Evolutionary conservation across 148 eudicot genomes (phyloP), one percentile per base, ranked within the genome.

Genomic region (Cornus controversa): DNA sequence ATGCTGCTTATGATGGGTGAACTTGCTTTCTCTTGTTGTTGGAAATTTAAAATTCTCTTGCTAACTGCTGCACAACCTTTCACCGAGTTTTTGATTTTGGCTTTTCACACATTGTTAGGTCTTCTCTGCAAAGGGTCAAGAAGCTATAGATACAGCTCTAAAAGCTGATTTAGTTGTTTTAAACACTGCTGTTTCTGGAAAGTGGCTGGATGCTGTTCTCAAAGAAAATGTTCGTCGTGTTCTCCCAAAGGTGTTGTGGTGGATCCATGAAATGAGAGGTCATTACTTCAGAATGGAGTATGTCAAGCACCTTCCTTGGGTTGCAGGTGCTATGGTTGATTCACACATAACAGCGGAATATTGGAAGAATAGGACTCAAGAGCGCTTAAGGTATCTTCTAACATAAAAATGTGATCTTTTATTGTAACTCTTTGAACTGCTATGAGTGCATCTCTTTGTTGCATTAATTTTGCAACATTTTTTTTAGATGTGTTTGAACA

Each of bases 251-350:
- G 86, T 96, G 66, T 88, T 96, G 81, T 96, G 99, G 99, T 96
- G 99, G 99, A 96, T 96, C 79, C 99, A 96, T 88, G 99, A 96
- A 84, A 96, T 96, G 99, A 93, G 99, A 65, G 99, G 99, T 70
- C 98, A 96, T 89, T 96, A 96, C 84, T 96, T 96, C 82, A 96
- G 85, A 86, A 80, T 93, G 91, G 99, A 96, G 57, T 96, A 83
- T 83, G 91, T 96, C 60, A 92, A 96, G 91, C 95, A 96, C 84
- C 90, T 96, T 25, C 99, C 99, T 64, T 88, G 70, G 82, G 99
- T 96, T 82, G 95, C 99, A 74, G 98, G 98, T 73, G 94, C 97
- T 70, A 96, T 96, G 99, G 93, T 96, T 70, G 99, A 96, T 84
- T 96, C 98, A 24, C 94, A 93, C 80, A 86, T 87, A 57, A 96